Evolutionary conservation across 768 basidiomycete species (phyloP).

Genomic region (Chalciporus sphaerocephalus): DNA sequence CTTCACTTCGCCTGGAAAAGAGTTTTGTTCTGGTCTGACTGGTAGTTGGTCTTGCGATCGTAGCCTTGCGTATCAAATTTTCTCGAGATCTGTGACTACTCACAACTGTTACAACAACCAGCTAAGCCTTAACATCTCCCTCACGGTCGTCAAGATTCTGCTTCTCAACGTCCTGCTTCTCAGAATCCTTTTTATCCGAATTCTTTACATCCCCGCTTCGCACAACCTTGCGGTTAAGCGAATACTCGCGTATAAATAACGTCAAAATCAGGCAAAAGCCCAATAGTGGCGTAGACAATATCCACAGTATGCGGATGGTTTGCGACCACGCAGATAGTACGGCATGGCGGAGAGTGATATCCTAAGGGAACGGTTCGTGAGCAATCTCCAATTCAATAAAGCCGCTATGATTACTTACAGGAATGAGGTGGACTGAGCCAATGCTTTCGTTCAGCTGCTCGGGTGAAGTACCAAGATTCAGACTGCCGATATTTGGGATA

Average conservation of each 20-base stretch:
- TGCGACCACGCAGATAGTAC: constrained; percentile 60
- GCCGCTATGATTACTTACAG: constrained; percentile 7
- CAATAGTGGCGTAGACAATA: constrained; percentile 56
- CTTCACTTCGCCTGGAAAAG: too few relatives aligned
- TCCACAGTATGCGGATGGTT: constrained; percentile 61
- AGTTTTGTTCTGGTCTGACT: too few relatives aligned
- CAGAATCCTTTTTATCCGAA: too few relatives aligned
- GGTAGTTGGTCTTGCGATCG: too few relatives aligned
- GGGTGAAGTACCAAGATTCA: constrained; percentile 34
- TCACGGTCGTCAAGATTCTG: constrained; percentile 31
- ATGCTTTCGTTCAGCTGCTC: constrained; percentile 45
- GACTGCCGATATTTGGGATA: constrained; percentile 29
- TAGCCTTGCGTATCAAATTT: too few relatives aligned
- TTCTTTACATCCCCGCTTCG: constrained; percentile 25
- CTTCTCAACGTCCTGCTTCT: too few relatives aligned
- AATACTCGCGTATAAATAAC: constrained; percentile 57
- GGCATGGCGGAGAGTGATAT: constrained; percentile 43
- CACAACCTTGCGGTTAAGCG: constrained; percentile 51
- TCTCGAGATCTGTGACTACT: too few relatives aligned
- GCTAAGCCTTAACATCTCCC: constrained; percentile 18
- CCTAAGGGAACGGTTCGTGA: constrained; percentile 29
- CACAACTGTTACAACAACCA: too few relatives aligned
- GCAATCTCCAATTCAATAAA: background rate
- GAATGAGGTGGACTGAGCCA: constrained; percentile 32
- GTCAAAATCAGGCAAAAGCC: constrained; percentile 49